Conservation (phyloP, 495 filamentous ascomycete genomes). For the Trichocladium uniseriatum region DNA sequence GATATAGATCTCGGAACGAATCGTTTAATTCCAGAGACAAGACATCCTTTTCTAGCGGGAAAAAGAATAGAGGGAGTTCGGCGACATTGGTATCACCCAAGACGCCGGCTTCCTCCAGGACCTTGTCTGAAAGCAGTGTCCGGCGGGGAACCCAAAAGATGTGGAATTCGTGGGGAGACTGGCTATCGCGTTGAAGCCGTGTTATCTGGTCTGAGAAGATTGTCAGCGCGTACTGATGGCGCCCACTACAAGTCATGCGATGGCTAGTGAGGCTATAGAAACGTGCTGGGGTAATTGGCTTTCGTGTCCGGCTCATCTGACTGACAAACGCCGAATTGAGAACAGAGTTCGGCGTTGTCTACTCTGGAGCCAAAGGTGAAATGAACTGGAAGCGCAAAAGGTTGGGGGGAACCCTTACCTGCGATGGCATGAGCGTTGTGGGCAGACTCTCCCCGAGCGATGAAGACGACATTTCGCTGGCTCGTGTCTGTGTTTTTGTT, state of each 20-base stretch:
- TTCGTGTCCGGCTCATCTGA: constrained; percentile 20
- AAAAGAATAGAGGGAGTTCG: constrained; percentile 79
- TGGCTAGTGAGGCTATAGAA: constrained; percentile 9
- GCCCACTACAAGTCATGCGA: neutral
- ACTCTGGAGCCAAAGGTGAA: constrained; percentile 14
- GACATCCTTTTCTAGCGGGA: constrained; percentile 84
- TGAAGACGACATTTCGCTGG: constrained; percentile 91
- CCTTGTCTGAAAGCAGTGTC: constrained; percentile 81
- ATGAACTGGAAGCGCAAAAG: constrained; percentile 8
- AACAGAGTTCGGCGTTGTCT: constrained; percentile 21
- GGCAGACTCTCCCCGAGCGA: constrained; percentile 79
- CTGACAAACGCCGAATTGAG: constrained; percentile 3
- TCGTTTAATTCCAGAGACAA: constrained; percentile 84
- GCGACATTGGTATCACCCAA: constrained; percentile 83
- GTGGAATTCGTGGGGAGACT: constrained; percentile 86
- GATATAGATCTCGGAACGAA: constrained; percentile 76
- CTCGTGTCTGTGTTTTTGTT: constrained; percentile 86
- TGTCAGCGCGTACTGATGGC: constrained; percentile 29
- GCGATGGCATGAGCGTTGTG: constrained; percentile 74
- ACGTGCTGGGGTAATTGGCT: constrained; percentile 16
- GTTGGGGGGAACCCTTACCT: constrained; percentile 49
- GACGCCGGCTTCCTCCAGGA: constrained; percentile 88
- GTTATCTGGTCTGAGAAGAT: constrained; percentile 71
- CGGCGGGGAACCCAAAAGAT: constrained; percentile 90
- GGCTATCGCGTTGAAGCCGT: constrained; percentile 71